Conservation (phyloP, 2,329 filamentous ascomycete genomes). For the Pseudogymnoascus verrucosus region DNA sequence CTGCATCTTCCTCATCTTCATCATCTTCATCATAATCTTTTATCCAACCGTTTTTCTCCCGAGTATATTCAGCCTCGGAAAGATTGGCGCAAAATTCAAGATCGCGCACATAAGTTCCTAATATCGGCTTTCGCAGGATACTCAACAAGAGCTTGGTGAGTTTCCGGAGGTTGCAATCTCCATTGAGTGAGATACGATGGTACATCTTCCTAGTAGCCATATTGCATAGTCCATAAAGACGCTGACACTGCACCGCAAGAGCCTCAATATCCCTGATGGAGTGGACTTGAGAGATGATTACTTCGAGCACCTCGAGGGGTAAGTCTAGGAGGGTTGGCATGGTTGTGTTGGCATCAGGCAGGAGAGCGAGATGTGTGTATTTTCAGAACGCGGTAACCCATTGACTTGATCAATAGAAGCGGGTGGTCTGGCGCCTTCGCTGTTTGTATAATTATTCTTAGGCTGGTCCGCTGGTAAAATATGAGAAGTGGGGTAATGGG, state of each 20-base stretch:
- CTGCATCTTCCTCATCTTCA: background rate
- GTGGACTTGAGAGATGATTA: background rate
- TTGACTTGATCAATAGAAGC: background rate
- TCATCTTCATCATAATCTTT: background rate
- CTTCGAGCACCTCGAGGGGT: background rate
- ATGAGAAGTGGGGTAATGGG: background rate
- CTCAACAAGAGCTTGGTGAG: background rate
- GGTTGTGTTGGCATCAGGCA: background rate
- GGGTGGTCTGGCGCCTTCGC: background rate
- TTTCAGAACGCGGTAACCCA: background rate
- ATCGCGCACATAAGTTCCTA: background rate
- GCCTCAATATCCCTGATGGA: background rate
- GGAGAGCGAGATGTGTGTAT: background rate
- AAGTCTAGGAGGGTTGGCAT: background rate
- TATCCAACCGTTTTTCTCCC: background rate
- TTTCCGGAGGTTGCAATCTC: background rate
- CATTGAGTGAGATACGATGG: background rate
- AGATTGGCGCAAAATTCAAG: background rate
- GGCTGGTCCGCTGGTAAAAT: background rate
- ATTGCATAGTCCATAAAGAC: background rate
- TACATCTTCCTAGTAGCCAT: background rate
- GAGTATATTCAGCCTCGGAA: background rate
- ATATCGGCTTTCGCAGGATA: background rate
- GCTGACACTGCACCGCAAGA: background rate
- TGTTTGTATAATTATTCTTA: background rate